A percentile compares a stretch with the other conserved stretches of the same genome.
These are phyloP conservation scores for Babjeviella inositovora DNA, from an alignment of 805 yeast genomes.

Conservation along the genomic window DNA sequence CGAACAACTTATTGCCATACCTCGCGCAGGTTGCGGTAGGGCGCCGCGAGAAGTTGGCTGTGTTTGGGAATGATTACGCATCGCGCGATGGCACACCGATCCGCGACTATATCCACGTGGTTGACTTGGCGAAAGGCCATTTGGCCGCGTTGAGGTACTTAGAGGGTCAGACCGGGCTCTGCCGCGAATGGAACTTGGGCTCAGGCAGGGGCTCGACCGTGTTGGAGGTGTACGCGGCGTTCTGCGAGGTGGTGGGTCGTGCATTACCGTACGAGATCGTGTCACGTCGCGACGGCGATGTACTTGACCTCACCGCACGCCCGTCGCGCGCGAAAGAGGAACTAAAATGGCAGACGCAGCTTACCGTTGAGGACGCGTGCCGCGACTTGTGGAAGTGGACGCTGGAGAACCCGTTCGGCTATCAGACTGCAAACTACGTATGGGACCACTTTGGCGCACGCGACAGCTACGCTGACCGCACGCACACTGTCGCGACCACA, in stretches of 20 bases:
- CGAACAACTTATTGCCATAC: slow-evolving; percentile 62
- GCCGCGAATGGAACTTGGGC: slow-evolving; percentile 73
- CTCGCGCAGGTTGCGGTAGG: slow-evolving; percentile 70
- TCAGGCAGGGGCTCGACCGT: slow-evolving; percentile 74
- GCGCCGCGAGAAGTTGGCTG: slow-evolving; percentile 44
- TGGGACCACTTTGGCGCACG: slow-evolving; percentile 12
- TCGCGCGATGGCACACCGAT: slow-evolving; percentile 71
- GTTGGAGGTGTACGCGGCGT: slow-evolving; percentile 50
- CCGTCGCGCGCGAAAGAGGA: slow-evolving; percentile 52
- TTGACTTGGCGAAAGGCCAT: slow-evolving; percentile 69
- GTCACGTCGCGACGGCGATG: slow-evolving; percentile 65
- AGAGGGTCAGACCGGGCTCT: slow-evolving; percentile 24
- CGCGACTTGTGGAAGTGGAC: slow-evolving; percentile 71
- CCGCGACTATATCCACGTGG: slow-evolving; percentile 69
- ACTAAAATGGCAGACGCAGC: slow-evolving; percentile 45
- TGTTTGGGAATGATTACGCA: slow-evolving; percentile 60
- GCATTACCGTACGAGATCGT: slow-evolving; percentile 49
- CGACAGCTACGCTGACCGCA: slow-evolving; percentile 6
- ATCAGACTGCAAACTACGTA: slow-evolving; percentile 12
- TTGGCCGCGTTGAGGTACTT: slow-evolving; percentile 53
- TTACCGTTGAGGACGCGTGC: slow-evolving; percentile 47
- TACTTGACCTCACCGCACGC: slow-evolving; percentile 56
- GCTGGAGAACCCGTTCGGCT: slow-evolving; percentile 50
- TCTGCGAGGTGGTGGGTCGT: slow-evolving; percentile 47
- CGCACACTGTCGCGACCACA: slow-evolving; percentile 11